Conservation (phyloP, 495 filamentous ascomycete species). For the Tetracladium setigerum region DNA sequence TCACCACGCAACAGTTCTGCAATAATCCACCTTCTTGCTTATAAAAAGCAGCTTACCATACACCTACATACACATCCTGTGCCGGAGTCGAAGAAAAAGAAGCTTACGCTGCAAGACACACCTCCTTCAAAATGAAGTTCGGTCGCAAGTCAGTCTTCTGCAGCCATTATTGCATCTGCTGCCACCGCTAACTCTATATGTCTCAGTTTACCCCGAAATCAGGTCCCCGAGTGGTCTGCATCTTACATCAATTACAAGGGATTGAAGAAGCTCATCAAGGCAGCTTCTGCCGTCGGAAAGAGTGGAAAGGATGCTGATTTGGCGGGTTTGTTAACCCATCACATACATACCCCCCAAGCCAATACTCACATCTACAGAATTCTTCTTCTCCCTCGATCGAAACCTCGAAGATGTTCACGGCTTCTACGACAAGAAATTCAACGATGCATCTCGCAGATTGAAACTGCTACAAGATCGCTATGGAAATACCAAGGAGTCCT, state of each 20-base stretch:
- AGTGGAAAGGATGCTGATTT: constrained; percentile 70
- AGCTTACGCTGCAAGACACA: too few relatives aligned
- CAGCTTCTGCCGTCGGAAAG: constrained; percentile 48
- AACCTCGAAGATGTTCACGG: constrained; percentile 92
- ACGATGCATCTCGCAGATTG: constrained; percentile 71
- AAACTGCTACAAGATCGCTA: constrained; percentile 82
- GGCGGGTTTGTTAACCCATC: constrained; percentile 37
- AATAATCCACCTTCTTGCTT: too few relatives aligned
- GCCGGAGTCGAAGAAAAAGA: too few relatives aligned
- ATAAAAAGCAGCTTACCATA: too few relatives aligned
- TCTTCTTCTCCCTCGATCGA: constrained; percentile 90
- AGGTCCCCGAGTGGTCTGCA: constrained; percentile 92
- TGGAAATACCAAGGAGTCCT: constrained; percentile 45
- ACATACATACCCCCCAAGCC: background rate
- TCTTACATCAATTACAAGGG: constrained; percentile 95
- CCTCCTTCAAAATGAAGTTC: constrained; percentile 78
- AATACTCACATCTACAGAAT: constrained; percentile 47
- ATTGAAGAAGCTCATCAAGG: constrained; percentile 90
- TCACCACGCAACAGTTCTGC: too few relatives aligned
- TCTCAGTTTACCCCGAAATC: constrained; percentile 74
- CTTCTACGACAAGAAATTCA: constrained; percentile 93
- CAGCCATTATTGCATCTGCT: background rate
- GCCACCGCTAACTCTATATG: constrained; percentile 8
- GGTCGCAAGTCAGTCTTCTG: constrained; percentile 50
- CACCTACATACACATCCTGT: too few relatives aligned